A percentile compares a stretch with the other conserved stretches of the same genome.
Evolutionary conservation across 768 basidiomycete genomes (phyloP).

Genomic region (Mycena rebaudengoi): DNA sequence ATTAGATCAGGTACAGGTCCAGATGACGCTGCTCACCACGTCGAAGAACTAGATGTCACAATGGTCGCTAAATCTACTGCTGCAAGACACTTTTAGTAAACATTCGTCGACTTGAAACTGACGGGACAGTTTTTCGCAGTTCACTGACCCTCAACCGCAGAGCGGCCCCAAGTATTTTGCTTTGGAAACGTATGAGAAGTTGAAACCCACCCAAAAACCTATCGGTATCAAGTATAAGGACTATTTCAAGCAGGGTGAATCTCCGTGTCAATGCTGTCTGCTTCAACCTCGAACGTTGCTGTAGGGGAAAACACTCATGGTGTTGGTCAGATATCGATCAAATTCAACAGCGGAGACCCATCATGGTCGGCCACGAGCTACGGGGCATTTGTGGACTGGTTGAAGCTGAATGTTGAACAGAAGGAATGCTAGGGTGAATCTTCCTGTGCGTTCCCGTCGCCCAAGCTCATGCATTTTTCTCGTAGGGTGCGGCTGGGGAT

Average conservation of each 20-base stretch:
- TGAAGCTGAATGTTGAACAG: background rate
- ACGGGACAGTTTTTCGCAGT: background rate
- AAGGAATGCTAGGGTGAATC: no score
- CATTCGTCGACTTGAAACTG: background rate
- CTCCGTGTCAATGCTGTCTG: background rate
- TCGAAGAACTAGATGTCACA: slow-evolving; percentile 19
- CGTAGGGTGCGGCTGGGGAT: background rate
- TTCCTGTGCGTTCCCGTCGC: background rate
- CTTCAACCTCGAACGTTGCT: background rate
- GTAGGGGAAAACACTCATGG: slow-evolving; percentile 21
- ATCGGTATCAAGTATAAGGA: background rate
- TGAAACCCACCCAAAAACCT: background rate
- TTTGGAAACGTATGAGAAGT: slow-evolving; percentile 9
- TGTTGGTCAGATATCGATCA: slow-evolving; percentile 28
- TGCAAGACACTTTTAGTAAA: background rate
- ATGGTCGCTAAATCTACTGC: background rate
- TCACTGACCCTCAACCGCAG: background rate
- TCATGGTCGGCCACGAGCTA: slow-evolving; percentile 17
- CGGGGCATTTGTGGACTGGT: slow-evolving; percentile 4
- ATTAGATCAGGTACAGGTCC: slow-evolving; percentile 5
- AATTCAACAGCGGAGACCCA: slow-evolving; percentile 24
- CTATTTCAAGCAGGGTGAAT: slow-evolving; percentile 14
- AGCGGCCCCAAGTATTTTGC: slow-evolving; percentile 4
- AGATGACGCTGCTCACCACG: slow-evolving; percentile 4
- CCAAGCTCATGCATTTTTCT: background rate